Evolutionary conservation across 805 yeast genomes (phyloP).

Genomic region (Spathaspora arborariae): DNA sequence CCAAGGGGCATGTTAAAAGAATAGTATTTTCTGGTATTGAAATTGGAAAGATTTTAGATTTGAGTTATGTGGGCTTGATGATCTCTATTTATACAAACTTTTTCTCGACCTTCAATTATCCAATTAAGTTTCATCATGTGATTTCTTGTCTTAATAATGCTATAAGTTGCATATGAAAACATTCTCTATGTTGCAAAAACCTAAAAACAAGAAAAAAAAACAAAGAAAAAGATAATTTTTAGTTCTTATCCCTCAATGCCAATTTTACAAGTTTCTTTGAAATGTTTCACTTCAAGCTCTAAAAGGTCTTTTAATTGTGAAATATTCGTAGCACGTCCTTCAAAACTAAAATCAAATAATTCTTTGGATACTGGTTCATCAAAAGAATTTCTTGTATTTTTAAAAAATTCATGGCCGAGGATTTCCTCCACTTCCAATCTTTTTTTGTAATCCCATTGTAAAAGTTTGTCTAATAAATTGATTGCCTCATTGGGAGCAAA

Average conservation of each 20-base stretch:
- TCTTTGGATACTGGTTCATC: slow-evolving; percentile 53
- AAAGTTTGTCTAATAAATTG: slow-evolving; percentile 45
- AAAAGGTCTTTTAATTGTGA: slow-evolving; percentile 45
- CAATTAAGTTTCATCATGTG: not conserved
- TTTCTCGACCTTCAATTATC: not conserved
- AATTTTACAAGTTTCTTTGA: slow-evolving; percentile 27
- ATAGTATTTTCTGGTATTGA: not conserved
- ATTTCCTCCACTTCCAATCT: slow-evolving; percentile 57
- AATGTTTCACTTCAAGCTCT: slow-evolving; percentile 49
- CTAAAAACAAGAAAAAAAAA: not conserved
- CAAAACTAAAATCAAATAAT: slow-evolving; percentile 68
- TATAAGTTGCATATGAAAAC: not conserved
- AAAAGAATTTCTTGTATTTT: slow-evolving; percentile 45
- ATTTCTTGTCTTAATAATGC: not conserved
- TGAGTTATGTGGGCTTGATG: not conserved
- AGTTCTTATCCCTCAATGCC: slow-evolving; percentile 1
- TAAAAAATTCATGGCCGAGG: slow-evolving; percentile 54
- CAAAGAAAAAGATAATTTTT: no score
- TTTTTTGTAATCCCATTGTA: slow-evolving; percentile 60
- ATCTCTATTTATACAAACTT: not conserved
- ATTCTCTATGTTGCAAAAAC: not conserved
- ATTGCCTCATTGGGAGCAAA: slow-evolving; percentile 51
- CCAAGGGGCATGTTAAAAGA: slow-evolving; percentile 5
- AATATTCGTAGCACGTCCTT: slow-evolving; percentile 22
- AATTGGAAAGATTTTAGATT: not conserved